Evolutionary conservation across 768 basidiomycete species (phyloP).

Genomic region (Boletus barrowsii): DNA sequence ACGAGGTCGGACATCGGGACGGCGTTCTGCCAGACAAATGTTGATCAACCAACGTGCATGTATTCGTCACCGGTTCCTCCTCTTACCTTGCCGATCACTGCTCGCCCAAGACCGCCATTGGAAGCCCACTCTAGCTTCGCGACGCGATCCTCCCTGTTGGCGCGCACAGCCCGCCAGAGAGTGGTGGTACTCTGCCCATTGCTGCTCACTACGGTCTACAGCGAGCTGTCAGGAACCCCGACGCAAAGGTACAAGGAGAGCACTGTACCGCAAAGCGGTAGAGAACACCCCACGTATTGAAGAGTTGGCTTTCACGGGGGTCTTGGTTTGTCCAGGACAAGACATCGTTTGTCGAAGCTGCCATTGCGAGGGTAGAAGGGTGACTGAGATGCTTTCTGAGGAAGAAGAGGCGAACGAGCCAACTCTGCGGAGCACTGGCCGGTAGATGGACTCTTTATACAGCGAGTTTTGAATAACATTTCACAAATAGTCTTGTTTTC

Average conservation of each 20-base stretch:
- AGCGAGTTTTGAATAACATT: slow-evolving; percentile 39
- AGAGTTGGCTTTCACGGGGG: slow-evolving; percentile 78
- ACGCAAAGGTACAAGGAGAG: slow-evolving; percentile 12
- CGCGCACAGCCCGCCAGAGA: slow-evolving; percentile 75
- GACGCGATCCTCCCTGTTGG: slow-evolving; percentile 84
- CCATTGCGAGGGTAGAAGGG: slow-evolving; percentile 42
- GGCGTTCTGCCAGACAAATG: slow-evolving; percentile 51
- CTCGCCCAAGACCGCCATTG: slow-evolving; percentile 79
- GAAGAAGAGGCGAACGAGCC: slow-evolving; percentile 30
- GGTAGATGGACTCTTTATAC: slow-evolving; percentile 51
- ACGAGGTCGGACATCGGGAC: slow-evolving; percentile 83
- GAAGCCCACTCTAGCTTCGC: slow-evolving; percentile 86
- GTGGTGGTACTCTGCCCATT: slow-evolving; percentile 74
- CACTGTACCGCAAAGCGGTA: slow-evolving; percentile 73
- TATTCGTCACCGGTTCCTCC: slow-evolving; percentile 9
- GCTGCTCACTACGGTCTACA: slow-evolving; percentile 59
- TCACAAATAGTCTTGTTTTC: slow-evolving; percentile 43
- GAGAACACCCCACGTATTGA: slow-evolving; percentile 76
- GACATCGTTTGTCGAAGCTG: slow-evolving; percentile 58
- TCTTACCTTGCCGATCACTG: slow-evolving; percentile 78
- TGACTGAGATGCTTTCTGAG: slow-evolving; percentile 32
- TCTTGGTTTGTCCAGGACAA: slow-evolving; percentile 88
- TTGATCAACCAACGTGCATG: slow-evolving; percentile 24
- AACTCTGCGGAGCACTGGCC: slow-evolving; percentile 20
- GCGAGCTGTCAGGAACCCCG: slow-evolving; percentile 25